Conservation (phyloP, 352 stramenopile species). For the Chrysophaeum taylorii region DNA sequence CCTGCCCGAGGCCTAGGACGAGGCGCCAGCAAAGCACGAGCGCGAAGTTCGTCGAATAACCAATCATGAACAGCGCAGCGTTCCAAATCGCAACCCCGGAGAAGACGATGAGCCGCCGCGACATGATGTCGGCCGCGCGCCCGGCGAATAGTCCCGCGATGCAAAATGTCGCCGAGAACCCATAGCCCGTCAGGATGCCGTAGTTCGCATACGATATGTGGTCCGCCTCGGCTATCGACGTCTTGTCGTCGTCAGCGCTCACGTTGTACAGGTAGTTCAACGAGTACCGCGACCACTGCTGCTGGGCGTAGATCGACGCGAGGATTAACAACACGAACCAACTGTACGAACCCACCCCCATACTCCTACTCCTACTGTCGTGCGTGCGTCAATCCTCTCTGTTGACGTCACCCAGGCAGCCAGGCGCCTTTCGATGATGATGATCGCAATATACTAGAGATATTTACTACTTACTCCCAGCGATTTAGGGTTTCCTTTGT, state of each 20-base stretch:
- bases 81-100: conserved; percentile 27
- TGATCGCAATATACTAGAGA: too few species aligned
- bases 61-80: conserved; percentile 23
- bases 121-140: conserved; percentile 29
- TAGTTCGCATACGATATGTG: conserved; percentile 29
- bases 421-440: too few species aligned
- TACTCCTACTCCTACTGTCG: too few species aligned
- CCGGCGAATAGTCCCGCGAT: conserved; percentile 31
- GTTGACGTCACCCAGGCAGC: too few species aligned
- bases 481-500: too few species aligned
- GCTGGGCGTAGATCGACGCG: not conserved
- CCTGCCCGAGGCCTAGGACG: conserved; percentile 30
- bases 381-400: too few species aligned
- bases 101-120: conserved; percentile 28
- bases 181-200: conserved; percentile 33
- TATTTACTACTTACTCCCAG: too few species aligned
- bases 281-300: conserved; percentile 35
- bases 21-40: conserved; percentile 28
- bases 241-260: conserved; percentile 19
- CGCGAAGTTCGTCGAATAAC: conserved; percentile 23
- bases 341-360: too few species aligned
- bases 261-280: conserved; percentile 36
- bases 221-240: conserved; percentile 12
- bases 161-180: conserved; percentile 25
- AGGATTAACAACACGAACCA: not conserved